Base-by-base conservation (phyloP, 257 asterid genomes). In the Parsonsia alboflavescens region DNA sequence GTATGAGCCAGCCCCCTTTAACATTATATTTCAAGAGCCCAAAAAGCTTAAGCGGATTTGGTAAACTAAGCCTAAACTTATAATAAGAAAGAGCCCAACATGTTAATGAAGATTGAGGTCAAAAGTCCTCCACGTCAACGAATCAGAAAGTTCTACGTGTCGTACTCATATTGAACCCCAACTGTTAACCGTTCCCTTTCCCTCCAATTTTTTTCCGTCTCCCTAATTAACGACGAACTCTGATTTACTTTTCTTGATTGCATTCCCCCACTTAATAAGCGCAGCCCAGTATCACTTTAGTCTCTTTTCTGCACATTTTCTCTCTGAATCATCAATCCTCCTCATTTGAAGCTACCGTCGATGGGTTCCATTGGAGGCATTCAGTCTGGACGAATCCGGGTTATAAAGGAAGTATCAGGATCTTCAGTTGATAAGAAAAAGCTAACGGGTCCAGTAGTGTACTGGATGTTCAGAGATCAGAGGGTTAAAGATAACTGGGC, bases 381-480 rank as follows among this genome's bases (percentile, higher is more conserved):
- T 50, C 97, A 89, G 16, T 79, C 90, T 53, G 97, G 94, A 1
- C 80, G 99, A 79, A 81, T 95, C 78, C 88, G 96, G 83, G 75
- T 89, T 72, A 80, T 92, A 63, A 89, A 88, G 82, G 77, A 79
- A 50, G 89, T 84, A 41, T 48, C 84, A 22, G 77, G 75, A 17
- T 70, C 77, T 10, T 30, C 76, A 63, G 78, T 69, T 57, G 67
- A 72, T 46, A 69, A 15, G 74, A 65, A 72, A 28, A 77, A 64
- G 48, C 70, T 72, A 21, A 57, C 16, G 10, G 99, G 98, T 10
- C 99, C 99, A 62, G 98, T 95, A 30, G 96, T 94, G 59, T 94
- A 94, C 85, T 94, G 99, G 99, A 90, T 94, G 99, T 94, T 94
- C 84, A 87, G 99, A 78, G 98, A 94, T 86, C 99, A 94, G 78